These are phyloP conservation scores for Chamaecyparis obtusa DNA, from an alignment of 75 land plant species.

Conservation along the genomic window DNA sequence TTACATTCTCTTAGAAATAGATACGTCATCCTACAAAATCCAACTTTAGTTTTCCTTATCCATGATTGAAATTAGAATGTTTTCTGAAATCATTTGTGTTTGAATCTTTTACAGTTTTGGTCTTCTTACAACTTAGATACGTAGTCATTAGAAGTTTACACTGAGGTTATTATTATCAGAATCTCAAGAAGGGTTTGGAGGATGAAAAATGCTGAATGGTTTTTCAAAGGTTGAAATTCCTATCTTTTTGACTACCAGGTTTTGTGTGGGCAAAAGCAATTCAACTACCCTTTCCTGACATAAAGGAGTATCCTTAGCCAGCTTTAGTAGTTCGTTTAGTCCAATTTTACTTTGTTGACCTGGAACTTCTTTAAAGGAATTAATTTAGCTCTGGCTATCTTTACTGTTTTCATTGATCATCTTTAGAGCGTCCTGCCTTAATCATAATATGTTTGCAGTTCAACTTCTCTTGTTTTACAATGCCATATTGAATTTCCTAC, in stretches of 20 bases:
- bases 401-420: neutral
- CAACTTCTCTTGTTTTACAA: neutral
- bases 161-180: neutral
- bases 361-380: neutral
- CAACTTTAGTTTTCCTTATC: no score
- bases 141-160: neutral
- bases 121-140: neutral
- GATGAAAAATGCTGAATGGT: neutral
- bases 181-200: neutral
- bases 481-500: neutral
- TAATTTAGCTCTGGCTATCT: neutral
- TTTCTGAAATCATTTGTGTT: neutral
- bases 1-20: no score
- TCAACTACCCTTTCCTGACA: no score
- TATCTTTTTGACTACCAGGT: neutral
- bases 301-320: neutral
- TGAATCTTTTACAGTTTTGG: neutral
- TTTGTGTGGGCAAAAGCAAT: neutral
- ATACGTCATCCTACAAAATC: no score
- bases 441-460: slow-evolving; percentile 1
- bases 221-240: neutral
- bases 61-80: no score
- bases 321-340: no score
- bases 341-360: neutral
- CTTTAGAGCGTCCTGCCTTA: neutral